Percentiles rank a stretch among this genome's conserved stretches.
Conservation (phyloP, 352 stramenopile species). For the Phytophthora vignae region DNA sequence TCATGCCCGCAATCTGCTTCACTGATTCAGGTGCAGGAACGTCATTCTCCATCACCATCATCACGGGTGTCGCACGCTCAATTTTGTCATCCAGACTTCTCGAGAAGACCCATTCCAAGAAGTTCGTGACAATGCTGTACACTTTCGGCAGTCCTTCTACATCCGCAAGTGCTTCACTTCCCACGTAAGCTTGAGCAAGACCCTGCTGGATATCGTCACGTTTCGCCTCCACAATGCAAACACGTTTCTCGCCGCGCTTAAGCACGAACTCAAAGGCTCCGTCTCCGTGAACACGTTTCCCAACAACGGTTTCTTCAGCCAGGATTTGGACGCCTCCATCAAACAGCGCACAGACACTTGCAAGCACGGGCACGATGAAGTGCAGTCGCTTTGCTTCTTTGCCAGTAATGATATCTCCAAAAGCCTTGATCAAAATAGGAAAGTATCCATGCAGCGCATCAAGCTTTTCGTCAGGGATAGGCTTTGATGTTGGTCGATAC, state of each 20-base stretch:
- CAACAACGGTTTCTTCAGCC: conserved; percentile 33
- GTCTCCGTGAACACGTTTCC: conserved; percentile 37
- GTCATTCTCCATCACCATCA: conserved; percentile 13
- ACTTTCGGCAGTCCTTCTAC: conserved; percentile 37
- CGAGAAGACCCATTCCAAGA: conserved; percentile 36
- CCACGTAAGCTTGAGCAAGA: conserved; percentile 38
- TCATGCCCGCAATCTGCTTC: conserved; percentile 17
- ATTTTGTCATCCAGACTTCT: conserved; percentile 34
- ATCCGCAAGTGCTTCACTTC: conserved; percentile 38
- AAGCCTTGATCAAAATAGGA: conserved; percentile 25
- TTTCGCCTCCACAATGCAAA: conserved; percentile 40
- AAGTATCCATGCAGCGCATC: conserved; percentile 36
- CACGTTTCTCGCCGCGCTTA: conserved; percentile 30
- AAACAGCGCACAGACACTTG: conserved; percentile 32
- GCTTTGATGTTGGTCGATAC: no score
- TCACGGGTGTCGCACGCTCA: conserved; percentile 10
- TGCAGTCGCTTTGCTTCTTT: conserved; percentile 32
- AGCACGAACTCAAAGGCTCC: conserved; percentile 39
- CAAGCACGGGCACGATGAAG: no score
- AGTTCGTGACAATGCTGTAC: conserved; percentile 44
- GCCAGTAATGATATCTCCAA: conserved; percentile 12
- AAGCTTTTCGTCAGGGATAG: no score
- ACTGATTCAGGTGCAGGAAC: conserved; percentile 20
- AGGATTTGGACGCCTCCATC: conserved; percentile 34
- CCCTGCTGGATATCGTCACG: conserved; percentile 32